Percentiles rank a stretch among this genome's conserved stretches.
Evolutionary conservation across 169 alveolate genomes (phyloP).

Genomic region (Cryptosporidium muris): DNA sequence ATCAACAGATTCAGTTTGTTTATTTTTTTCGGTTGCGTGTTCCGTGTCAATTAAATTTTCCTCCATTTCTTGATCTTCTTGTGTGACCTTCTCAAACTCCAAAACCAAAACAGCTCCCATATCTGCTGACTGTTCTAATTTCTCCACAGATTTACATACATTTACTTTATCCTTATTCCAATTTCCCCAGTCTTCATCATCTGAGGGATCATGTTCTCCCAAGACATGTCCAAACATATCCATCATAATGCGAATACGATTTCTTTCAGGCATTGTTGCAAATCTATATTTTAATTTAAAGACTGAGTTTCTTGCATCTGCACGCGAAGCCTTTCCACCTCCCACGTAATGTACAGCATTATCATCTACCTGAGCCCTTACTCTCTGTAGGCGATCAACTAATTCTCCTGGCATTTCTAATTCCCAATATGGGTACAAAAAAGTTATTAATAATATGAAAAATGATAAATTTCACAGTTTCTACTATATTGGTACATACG

Average conservation of each 20-base stretch:
- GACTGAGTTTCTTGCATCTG: slow-evolving; percentile 79
- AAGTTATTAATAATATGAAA: too few relatives aligned
- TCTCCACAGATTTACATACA: slow-evolving; percentile 47
- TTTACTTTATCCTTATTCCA: slow-evolving; percentile 48
- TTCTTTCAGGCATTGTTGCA: slow-evolving; percentile 74
- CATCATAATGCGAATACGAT: slow-evolving; percentile 69
- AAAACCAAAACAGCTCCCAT: slow-evolving; percentile 55
- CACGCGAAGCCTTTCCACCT: slow-evolving; percentile 73
- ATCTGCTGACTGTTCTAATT: slow-evolving; percentile 56
- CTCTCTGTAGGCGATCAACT: slow-evolving; percentile 70
- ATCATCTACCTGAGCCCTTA: slow-evolving; percentile 75
- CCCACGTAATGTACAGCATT: slow-evolving; percentile 78
- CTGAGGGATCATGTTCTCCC: slow-evolving; percentile 76
- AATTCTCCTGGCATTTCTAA: slow-evolving; percentile 64
- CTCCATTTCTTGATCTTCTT: slow-evolving; percentile 56
- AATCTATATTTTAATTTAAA: slow-evolving; percentile 74
- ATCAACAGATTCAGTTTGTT: slow-evolving; percentile 36
- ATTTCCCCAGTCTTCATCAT: slow-evolving; percentile 78
- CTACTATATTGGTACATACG: too few relatives aligned
- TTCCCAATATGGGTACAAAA: too few relatives aligned
- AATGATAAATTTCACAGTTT: too few relatives aligned
- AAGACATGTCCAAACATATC: slow-evolving; percentile 74
- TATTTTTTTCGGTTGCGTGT: slow-evolving; percentile 43
- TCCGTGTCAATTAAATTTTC: slow-evolving; percentile 53
- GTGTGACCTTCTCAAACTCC: slow-evolving; percentile 63